phyloP scores from a whole-genome alignment of 108 stramenopile species.

The Nitzschia sp. region DNA sequence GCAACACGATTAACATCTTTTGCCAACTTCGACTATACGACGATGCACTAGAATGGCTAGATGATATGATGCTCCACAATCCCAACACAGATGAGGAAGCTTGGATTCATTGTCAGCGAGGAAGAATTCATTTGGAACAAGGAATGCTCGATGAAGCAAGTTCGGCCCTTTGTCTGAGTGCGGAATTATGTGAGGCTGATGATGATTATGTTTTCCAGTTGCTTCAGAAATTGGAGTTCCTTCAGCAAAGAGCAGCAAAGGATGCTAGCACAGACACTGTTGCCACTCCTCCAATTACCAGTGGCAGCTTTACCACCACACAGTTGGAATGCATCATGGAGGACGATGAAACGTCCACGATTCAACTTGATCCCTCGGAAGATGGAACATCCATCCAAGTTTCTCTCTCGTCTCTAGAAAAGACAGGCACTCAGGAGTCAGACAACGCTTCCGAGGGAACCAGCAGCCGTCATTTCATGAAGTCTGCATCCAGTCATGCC shows the following conservation, averaged over 20 bases:
- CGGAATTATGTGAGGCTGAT: conserved; percentile 17
- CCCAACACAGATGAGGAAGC: conserved; percentile 23
- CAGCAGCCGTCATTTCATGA: background rate
- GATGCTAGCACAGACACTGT: background rate
- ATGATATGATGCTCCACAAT: conserved; percentile 6
- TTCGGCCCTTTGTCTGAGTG: conserved; percentile 19
- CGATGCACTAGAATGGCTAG: conserved; percentile 31
- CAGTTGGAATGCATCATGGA: conserved; percentile 1
- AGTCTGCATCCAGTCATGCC: background rate
- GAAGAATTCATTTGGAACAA: conserved; percentile 32
- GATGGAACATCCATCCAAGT: background rate
- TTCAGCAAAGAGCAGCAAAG: conserved; percentile 10
- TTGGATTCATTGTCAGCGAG: conserved; percentile 31
- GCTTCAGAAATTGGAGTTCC: conserved; percentile 34
- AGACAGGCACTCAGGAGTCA: background rate
- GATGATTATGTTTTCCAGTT: conserved; percentile 33
- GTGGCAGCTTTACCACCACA: background rate
- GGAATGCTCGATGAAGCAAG: conserved; percentile 22
- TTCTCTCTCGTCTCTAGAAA: background rate
- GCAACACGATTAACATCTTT: conserved; percentile 19
- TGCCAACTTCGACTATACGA: conserved; percentile 17
- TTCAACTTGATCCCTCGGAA: background rate
- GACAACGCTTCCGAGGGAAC: background rate
- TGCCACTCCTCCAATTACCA: background rate
- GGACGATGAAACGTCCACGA: conserved; percentile 9